A percentile compares a stretch with the other conserved stretches of the same genome.
These are phyloP conservation scores for Trypanosoma lewisi DNA, from an alignment of 208 protist species.

Conservation along the genomic window DNA sequence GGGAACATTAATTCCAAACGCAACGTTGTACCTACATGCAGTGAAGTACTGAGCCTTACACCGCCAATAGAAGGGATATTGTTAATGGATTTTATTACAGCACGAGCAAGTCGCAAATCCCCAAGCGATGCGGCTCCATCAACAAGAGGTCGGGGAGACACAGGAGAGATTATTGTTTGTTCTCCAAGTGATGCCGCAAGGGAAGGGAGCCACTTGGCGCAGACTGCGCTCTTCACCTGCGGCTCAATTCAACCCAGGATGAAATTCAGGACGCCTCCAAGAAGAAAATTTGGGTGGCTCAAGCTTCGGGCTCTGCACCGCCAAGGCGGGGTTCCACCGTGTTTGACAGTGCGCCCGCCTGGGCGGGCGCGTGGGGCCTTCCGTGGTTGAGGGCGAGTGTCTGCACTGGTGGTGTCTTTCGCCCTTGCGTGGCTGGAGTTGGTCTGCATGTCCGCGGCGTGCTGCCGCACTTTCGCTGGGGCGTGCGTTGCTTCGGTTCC, in stretches of 20 bases:
- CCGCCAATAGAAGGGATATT: neutral
- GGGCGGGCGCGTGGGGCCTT: no score
- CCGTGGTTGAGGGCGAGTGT: no score
- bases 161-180: neutral
- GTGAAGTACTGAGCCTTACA: neutral
- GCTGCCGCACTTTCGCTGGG: no score
- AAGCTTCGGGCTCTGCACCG: neutral
- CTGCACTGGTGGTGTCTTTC: no score
- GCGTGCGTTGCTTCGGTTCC: no score
- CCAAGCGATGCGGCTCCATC: neutral
- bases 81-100: constrained; percentile 3
- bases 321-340: neutral
- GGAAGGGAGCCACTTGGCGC: neutral
- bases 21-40: constrained; percentile 12
- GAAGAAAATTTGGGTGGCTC: neutral
- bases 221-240: neutral
- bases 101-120: neutral
- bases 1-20: neutral
- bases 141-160: neutral
- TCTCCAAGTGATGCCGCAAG: neutral
- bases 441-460: no score
- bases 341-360: no score
- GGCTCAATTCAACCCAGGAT: neutral
- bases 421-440: no score
- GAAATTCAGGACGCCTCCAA: neutral